Percentiles rank a stretch among this genome's conserved stretches.
phyloP scores from a whole-genome alignment of 306 rosid genomes.

The Sesbania bispinosa region DNA sequence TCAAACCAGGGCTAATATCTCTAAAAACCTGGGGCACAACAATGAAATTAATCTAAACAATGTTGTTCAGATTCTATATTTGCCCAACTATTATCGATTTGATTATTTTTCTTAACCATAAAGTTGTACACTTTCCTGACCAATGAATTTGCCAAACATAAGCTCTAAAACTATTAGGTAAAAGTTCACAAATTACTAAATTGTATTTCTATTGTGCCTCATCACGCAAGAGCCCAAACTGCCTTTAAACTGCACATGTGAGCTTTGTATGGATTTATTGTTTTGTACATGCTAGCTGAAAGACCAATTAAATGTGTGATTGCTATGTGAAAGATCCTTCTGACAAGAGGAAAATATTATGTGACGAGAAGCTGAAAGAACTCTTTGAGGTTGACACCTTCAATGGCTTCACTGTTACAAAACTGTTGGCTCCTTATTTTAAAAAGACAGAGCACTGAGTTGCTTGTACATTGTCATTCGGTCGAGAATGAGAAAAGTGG shows the following conservation, averaged over 20 bases:
- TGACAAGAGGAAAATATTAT: conserved; percentile 64
- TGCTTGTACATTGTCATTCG: conserved; percentile 21
- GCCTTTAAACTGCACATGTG: neutral
- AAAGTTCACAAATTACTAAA: neutral
- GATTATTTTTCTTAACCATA: neutral
- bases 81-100: neutral
- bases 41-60: neutral
- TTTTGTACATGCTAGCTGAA: neutral
- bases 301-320: conserved; percentile 15
- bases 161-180: neutral
- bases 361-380: conserved; percentile 80
- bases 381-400: conserved; percentile 62
- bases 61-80: conserved; percentile 1
- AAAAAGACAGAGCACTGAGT: conserved; percentile 49
- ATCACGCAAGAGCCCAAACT: neutral
- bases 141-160: neutral
- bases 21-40: conserved; percentile 49
- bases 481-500: conserved; percentile 24
- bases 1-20: conserved; percentile 69
- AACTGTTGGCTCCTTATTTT: conserved; percentile 66
- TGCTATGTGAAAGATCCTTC: conserved; percentile 65
- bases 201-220: neutral
- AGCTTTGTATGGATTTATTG: conserved; percentile 1
- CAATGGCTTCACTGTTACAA: conserved; percentile 64
- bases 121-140: neutral